These are phyloP conservation scores for Aspergillus homomorphus DNA, from an alignment of 495 filamentous ascomycete species.

Conservation along the genomic window DNA sequence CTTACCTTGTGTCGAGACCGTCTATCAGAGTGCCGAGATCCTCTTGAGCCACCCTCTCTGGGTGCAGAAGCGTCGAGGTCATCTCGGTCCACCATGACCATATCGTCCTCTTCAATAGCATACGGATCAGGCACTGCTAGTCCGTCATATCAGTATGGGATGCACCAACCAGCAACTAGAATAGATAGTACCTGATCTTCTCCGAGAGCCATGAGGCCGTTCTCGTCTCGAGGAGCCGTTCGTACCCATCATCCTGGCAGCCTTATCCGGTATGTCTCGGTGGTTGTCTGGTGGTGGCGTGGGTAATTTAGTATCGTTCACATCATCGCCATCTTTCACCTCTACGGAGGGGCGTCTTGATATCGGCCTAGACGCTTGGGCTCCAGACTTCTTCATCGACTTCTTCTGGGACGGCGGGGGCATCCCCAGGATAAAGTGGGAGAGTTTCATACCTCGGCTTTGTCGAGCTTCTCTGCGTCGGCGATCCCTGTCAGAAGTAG, in stretches of 20 bases:
- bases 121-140: conserved; percentile 55
- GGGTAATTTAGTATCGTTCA: conserved; percentile 46
- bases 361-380: conserved; percentile 35
- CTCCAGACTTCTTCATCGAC: conserved; percentile 40
- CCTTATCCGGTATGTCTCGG: conserved; percentile 50
- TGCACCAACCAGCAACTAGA: not conserved
- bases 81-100: conserved; percentile 53
- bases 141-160: conserved; percentile 9
- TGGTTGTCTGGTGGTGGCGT: conserved; percentile 53
- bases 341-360: conserved; percentile 52
- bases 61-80: conserved; percentile 36
- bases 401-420: conserved; percentile 47
- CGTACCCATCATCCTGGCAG: conserved; percentile 59
- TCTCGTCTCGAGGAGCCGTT: conserved; percentile 34
- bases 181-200: conserved; percentile 34
- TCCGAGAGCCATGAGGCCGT: conserved; percentile 34
- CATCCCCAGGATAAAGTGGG: conserved; percentile 49
- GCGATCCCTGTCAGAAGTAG: conserved; percentile 53
- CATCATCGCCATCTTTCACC: conserved; percentile 42
- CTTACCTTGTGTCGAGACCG: conserved; percentile 40
- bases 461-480: conserved; percentile 37
- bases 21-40: conserved; percentile 34
- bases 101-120: conserved; percentile 56
- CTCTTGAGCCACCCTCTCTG: conserved; percentile 30
- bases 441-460: conserved; percentile 50